Evolutionary conservation across 257 asterid species (phyloP).

Genomic region (Osmanthus fragrans): DNA sequence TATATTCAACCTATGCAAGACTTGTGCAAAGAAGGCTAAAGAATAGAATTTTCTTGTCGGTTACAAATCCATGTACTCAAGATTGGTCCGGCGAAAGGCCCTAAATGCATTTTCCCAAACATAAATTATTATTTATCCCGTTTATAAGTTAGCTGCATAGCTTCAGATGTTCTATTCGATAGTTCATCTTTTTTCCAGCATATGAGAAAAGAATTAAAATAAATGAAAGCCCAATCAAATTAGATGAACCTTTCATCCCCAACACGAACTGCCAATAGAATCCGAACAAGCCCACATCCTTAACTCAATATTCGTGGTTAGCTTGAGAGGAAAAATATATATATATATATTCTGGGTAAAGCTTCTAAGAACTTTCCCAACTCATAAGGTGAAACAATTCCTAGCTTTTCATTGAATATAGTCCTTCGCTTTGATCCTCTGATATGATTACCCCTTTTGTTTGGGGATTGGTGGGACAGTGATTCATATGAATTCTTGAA

Average conservation of each 20-base stretch:
- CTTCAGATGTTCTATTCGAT: no score
- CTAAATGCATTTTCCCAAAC: not conserved
- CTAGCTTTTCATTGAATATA: not conserved
- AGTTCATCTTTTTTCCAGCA: not conserved
- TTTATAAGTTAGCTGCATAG: no score
- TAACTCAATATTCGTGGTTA: not conserved
- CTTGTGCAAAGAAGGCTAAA: not conserved
- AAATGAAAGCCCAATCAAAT: not conserved
- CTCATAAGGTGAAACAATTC: not conserved
- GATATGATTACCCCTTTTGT: not conserved
- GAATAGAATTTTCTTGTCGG: not conserved
- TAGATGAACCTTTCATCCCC: conserved; percentile 5
- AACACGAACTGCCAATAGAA: not conserved
- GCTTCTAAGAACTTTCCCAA: not conserved
- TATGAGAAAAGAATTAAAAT: not conserved
- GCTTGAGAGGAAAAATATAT: not conserved
- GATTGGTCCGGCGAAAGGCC: not conserved
- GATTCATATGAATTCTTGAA: not conserved
- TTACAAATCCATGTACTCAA: not conserved
- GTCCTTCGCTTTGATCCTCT: no score
- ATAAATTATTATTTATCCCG: not conserved
- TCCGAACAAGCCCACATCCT: not conserved
- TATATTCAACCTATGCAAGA: not conserved
- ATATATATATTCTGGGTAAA: not conserved
- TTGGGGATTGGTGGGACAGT: not conserved